These are phyloP conservation scores for Sporothrix variecibatus DNA, from an alignment of 2,329 filamentous ascomycete genomes.

Conservation along the genomic window DNA sequence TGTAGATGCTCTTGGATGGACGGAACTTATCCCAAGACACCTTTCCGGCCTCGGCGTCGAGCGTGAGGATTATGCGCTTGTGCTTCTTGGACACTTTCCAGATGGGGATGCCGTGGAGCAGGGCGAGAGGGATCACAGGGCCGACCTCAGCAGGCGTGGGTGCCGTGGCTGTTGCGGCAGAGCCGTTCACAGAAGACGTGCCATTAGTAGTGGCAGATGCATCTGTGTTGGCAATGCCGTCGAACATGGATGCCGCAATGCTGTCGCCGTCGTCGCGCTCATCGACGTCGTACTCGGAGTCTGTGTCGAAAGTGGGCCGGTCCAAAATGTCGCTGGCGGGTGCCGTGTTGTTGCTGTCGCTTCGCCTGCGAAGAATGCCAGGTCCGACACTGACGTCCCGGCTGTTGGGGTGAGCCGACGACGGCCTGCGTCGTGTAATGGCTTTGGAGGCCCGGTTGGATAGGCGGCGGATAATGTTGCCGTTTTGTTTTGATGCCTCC, in stretches of 20 bases:
- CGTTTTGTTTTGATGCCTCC: conserved; percentile 45
- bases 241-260: conserved; percentile 35
- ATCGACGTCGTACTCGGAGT: conserved; percentile 62
- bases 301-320: conserved; percentile 43
- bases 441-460: conserved; percentile 78
- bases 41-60: conserved; percentile 82
- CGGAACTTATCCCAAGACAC: conserved; percentile 83
- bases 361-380: conserved; percentile 77
- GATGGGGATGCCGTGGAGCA: conserved; percentile 77
- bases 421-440: conserved; percentile 69
- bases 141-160: conserved; percentile 48
- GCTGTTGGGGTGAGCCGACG: conserved; percentile 73
- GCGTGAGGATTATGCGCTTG: conserved; percentile 66
- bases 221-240: conserved; percentile 49
- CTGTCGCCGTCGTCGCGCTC: conserved; percentile 46
- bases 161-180: conserved; percentile 28
- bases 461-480: conserved; percentile 73
- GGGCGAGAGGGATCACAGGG: conserved; percentile 73
- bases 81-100: conserved; percentile 89
- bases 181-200: conserved; percentile 46
- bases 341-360: conserved; percentile 79
- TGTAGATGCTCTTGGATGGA: conserved; percentile 81
- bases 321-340: conserved; percentile 45
- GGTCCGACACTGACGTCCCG: conserved; percentile 89
- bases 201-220: conserved; percentile 52